Evolutionary conservation across 768 basidiomycete species (phyloP).

Genomic region (Clathrus columnatus): DNA sequence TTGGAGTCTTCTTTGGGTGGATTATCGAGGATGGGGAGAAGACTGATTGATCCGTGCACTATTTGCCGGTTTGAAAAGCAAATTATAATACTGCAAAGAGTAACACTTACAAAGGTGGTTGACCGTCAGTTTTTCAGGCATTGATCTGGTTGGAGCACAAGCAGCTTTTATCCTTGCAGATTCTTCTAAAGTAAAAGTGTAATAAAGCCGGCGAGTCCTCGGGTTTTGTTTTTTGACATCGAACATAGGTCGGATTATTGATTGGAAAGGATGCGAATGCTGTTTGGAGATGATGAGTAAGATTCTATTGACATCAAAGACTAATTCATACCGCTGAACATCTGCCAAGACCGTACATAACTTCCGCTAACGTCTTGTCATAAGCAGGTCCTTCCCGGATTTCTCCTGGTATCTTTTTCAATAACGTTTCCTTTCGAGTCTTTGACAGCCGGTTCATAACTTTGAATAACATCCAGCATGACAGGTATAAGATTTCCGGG

Average conservation of each 20-base stretch:
- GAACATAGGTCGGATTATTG: background rate
- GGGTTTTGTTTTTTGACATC: background rate
- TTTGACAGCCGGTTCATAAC: background rate
- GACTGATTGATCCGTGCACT: conserved; percentile 20
- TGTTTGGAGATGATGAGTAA: background rate
- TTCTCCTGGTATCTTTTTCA: conserved; percentile 11
- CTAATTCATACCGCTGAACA: background rate
- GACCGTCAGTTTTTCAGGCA: background rate
- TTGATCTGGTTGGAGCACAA: background rate
- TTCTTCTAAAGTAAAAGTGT: conserved; percentile 14
- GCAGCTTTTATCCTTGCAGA: conserved; percentile 9
- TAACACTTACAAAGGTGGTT: conserved; percentile 8
- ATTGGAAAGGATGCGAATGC: background rate
- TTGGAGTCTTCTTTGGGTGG: conserved; percentile 12
- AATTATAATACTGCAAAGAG: background rate
- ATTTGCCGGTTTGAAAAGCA: background rate
- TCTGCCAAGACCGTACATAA: background rate
- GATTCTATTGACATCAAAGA: no score
- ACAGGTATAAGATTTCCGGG: conserved; percentile 15
- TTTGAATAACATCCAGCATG: background rate
- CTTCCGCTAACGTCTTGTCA: conserved; percentile 8
- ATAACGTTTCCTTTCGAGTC: conserved; percentile 3
- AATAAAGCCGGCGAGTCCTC: conserved; percentile 9
- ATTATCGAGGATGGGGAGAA: conserved; percentile 16
- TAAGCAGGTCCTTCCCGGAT: conserved; percentile 13